Percentiles rank a stretch among this genome's conserved stretches.
Conservation (phyloP, 192 early-diverging fungal genomes). For the Mortierella claussenii region DNA sequence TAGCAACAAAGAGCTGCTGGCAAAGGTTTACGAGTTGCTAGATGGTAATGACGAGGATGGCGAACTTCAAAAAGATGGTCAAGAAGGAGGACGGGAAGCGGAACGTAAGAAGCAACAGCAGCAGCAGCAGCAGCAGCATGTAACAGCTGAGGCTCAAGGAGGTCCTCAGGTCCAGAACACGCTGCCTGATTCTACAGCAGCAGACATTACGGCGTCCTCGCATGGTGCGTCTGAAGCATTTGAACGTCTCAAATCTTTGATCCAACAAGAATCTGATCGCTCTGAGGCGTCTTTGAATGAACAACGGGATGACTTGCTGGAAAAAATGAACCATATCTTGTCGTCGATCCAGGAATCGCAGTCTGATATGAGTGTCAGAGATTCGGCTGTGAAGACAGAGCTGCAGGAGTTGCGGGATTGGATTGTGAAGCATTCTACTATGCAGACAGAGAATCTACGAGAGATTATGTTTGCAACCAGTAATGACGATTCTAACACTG, state of each 20-base stretch:
- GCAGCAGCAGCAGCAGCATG: too few species aligned
- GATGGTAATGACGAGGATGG: slow-evolving; percentile 18
- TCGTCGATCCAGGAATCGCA: slow-evolving; percentile 30
- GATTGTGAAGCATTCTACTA: slow-evolving; percentile 36
- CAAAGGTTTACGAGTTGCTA: slow-evolving; percentile 26
- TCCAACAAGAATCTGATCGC: slow-evolving; percentile 23
- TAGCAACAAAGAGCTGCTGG: slow-evolving; percentile 29
- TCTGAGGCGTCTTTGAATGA: slow-evolving; percentile 32
- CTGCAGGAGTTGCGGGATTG: slow-evolving; percentile 43
- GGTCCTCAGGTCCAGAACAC: background rate
- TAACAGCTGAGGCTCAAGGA: background rate
- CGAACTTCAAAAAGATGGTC: background rate
- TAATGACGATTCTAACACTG: background rate
- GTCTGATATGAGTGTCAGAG: background rate
- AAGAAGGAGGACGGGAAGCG: background rate
- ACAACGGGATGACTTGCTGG: slow-evolving; percentile 40
- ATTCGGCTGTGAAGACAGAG: slow-evolving; percentile 15
- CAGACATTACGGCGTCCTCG: too few species aligned
- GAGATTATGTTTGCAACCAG: slow-evolving; percentile 32
- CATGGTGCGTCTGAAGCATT: slow-evolving; percentile 1
- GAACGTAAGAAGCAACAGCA: too few species aligned
- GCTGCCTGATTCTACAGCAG: background rate
- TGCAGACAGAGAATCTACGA: slow-evolving; percentile 41
- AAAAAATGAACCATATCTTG: slow-evolving; percentile 27
- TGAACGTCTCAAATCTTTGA: slow-evolving; percentile 27